Conservation (phyloP, 495 filamentous ascomycete species). For the Lophiotrema nucula region DNA sequence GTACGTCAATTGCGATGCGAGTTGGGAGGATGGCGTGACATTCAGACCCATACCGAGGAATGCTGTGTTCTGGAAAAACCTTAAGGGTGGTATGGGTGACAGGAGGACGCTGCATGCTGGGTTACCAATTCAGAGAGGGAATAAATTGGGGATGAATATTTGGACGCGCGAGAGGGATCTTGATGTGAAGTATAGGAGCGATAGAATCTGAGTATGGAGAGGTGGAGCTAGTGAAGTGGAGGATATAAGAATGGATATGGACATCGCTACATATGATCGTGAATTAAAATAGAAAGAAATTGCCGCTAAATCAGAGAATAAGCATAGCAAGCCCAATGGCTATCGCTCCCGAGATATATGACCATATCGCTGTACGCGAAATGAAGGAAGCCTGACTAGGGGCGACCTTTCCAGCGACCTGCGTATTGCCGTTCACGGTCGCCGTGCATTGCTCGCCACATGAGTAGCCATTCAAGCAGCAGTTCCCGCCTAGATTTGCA, state of each 20-base stretch:
- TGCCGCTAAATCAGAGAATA: slow-evolving; percentile 1
- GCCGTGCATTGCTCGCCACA: slow-evolving; percentile 32
- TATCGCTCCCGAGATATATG: background rate
- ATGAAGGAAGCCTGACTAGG: slow-evolving; percentile 13
- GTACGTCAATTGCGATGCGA: slow-evolving; percentile 30
- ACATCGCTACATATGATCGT: too few relatives aligned
- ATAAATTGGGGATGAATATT: slow-evolving; percentile 59
- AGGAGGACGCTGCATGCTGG: slow-evolving; percentile 51
- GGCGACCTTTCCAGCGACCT: slow-evolving; percentile 23
- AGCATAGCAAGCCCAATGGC: slow-evolving; percentile 19
- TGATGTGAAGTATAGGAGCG: slow-evolving; percentile 24
- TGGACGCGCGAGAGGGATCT: slow-evolving; percentile 42
- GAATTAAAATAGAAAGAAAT: too few relatives aligned
- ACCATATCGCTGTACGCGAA: slow-evolving; percentile 12
- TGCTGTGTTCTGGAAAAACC: slow-evolving; percentile 56
- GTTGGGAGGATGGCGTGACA: slow-evolving; percentile 50
- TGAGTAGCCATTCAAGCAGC: slow-evolving; percentile 27
- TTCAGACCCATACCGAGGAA: slow-evolving; percentile 53
- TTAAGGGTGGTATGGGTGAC: slow-evolving; percentile 49
- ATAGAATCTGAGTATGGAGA: slow-evolving; percentile 8
- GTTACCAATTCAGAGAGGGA: slow-evolving; percentile 47
- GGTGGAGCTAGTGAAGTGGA: background rate
- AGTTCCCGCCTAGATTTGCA: slow-evolving; percentile 27
- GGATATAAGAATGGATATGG: background rate
- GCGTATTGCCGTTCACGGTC: slow-evolving; percentile 8